Evolutionary conservation across 352 stramenopile species (phyloP).

Genomic region (Pythium insidiosum): DNA sequence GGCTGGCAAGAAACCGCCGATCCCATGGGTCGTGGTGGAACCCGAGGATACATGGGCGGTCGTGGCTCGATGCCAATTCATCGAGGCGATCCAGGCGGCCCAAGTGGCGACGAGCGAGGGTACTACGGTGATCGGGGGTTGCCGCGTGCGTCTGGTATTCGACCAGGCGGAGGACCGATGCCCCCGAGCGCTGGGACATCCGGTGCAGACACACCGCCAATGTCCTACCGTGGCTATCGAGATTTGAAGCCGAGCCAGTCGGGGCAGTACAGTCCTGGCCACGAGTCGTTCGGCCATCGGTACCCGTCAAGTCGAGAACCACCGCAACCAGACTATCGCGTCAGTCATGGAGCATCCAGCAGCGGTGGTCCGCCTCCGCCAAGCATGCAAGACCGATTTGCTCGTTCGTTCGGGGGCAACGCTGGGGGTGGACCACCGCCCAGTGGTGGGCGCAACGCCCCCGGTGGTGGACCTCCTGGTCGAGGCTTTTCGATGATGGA

Average conservation of each 20-base stretch:
- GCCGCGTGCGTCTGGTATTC: constrained; percentile 1
- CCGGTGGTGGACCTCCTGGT: not conserved
- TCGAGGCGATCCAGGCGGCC: too few relatives aligned
- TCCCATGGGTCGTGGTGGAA: constrained; percentile 2
- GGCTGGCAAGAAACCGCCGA: constrained; percentile 16
- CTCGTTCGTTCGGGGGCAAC: too few relatives aligned
- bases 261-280: constrained; percentile 13
- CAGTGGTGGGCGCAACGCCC: constrained; percentile 2
- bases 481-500: constrained; percentile 60
- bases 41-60: constrained; percentile 11
- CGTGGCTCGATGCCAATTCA: too few relatives aligned
- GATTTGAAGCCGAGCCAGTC: constrained; percentile 1
- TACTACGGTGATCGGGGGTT: constrained; percentile 14
- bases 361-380: not conserved
- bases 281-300: constrained; percentile 12
- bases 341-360: not conserved
- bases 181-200: too few relatives aligned
- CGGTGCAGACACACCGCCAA: constrained; percentile 1
- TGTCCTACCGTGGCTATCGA: constrained; percentile 10
- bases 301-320: constrained; percentile 9
- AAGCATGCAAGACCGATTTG: constrained; percentile 9
- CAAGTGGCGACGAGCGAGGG: too few relatives aligned
- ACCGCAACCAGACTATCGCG: constrained; percentile 1
- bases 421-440: too few relatives aligned
- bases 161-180: too few relatives aligned